These are phyloP conservation scores for Cyphellophora europaea DNA, from an alignment of 2,329 filamentous ascomycete species.

Conservation along the genomic window DNA sequence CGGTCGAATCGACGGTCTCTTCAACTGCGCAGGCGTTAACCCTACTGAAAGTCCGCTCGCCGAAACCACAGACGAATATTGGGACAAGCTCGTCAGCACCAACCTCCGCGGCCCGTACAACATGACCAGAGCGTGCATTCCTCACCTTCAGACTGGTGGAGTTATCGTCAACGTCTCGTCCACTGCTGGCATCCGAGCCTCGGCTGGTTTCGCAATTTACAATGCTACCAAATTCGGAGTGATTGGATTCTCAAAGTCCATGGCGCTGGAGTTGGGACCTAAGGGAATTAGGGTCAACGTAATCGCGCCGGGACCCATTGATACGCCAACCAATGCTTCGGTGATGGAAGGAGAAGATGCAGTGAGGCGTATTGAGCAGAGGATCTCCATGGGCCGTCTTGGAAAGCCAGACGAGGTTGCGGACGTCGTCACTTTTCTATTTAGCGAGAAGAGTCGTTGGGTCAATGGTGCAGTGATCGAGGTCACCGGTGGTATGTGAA, in stretches of 20 bases:
- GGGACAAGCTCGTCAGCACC: constrained; percentile 35
- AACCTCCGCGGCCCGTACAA: constrained; percentile 39
- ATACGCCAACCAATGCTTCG: constrained; percentile 40
- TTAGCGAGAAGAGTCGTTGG: constrained; percentile 34
- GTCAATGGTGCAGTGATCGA: constrained; percentile 39
- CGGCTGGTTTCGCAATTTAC: constrained; percentile 20
- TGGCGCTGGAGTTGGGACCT: constrained; percentile 18
- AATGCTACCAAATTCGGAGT: constrained; percentile 20
- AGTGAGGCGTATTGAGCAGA: constrained; percentile 20
- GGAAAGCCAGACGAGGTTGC: constrained; percentile 39
- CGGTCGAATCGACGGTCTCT: constrained; percentile 26
- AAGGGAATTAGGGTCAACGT: constrained; percentile 9
- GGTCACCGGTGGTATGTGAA: constrained; percentile 9
- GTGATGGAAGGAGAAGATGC: constrained; percentile 39
- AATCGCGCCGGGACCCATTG: constrained; percentile 26
- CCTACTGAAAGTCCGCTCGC: constrained; percentile 36
- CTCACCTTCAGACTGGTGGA: constrained; percentile 25
- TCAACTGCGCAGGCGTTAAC: constrained; percentile 40
- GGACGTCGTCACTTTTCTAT: constrained; percentile 40
- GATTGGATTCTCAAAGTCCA: constrained; percentile 18
- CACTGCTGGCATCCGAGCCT: constrained; percentile 22
- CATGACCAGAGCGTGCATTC: constrained; percentile 32
- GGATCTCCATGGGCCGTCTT: constrained; percentile 26
- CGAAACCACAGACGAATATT: constrained; percentile 37
- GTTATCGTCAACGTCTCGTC: constrained; percentile 32